Percentiles rank a stretch among this genome's conserved stretches.
These are phyloP conservation scores for Filosporella fistucella DNA, from an alignment of 495 filamentous ascomycete species.

Conservation along the genomic window DNA sequence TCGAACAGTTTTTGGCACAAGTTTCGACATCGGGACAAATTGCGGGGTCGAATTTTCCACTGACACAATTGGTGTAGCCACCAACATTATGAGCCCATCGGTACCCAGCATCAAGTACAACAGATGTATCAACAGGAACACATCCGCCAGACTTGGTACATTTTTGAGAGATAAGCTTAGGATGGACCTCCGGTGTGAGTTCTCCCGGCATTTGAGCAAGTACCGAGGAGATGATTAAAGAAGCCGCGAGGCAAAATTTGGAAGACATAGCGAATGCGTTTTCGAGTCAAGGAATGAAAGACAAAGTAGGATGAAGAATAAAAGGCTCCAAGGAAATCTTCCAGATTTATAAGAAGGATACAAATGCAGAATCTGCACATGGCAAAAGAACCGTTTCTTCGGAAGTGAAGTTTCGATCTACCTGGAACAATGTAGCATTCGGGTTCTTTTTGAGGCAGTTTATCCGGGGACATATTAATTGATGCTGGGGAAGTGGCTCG, in stretches of 20 bases:
- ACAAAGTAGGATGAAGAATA: background rate
- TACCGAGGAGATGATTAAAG: slow-evolving; percentile 15
- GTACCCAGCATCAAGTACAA: slow-evolving; percentile 65
- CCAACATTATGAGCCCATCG: slow-evolving; percentile 50
- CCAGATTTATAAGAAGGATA: no score
- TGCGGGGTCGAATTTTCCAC: slow-evolving; percentile 49
- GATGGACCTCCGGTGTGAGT: slow-evolving; percentile 37
- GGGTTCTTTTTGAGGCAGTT: no score
- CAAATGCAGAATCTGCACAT: no score
- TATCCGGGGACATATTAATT: no score
- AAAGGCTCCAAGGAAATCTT: slow-evolving; percentile 26
- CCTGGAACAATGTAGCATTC: no score
- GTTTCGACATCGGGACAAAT: slow-evolving; percentile 47
- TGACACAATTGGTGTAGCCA: slow-evolving; percentile 57
- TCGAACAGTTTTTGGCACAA: slow-evolving; percentile 53
- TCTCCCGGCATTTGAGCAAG: slow-evolving; percentile 24
- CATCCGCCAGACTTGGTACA: slow-evolving; percentile 38
- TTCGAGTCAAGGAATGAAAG: background rate
- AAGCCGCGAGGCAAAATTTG: background rate
- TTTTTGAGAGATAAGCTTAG: slow-evolving; percentile 38
- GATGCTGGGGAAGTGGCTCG: no score
- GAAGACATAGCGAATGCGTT: background rate
- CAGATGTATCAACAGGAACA: slow-evolving; percentile 39
- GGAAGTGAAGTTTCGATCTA: no score
- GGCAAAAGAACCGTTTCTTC: no score